A percentile compares a stretch with the other conserved stretches of the same genome.
Evolutionary conservation across 495 filamentous ascomycete genomes (phyloP).

Genomic region (Eremomyces bilateralis): DNA sequence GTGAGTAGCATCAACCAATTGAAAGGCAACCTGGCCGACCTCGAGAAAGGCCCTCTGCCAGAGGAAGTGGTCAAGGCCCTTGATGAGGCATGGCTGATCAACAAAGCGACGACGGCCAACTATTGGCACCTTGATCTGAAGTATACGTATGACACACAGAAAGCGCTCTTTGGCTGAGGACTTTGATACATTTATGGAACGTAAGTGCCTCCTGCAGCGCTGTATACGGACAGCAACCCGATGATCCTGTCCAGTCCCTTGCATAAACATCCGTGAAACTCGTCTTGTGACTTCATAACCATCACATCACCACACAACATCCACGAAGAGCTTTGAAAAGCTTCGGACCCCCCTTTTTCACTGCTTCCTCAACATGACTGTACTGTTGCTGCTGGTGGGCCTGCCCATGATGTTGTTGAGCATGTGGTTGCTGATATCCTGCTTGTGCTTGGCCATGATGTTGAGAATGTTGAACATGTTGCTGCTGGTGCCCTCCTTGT

Average conservation of each 20-base stretch:
- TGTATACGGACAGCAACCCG: too few species aligned
- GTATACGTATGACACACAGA: constrained; percentile 49
- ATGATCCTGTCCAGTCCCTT: too few species aligned
- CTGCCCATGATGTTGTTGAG: constrained; percentile 6
- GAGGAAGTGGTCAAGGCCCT: constrained; percentile 58
- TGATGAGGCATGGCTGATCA: constrained; percentile 45
- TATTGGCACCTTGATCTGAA: constrained; percentile 52
- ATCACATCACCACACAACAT: constrained; percentile 65
- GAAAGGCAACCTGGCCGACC: constrained; percentile 44
- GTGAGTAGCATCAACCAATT: constrained; percentile 58
- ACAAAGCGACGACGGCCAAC: constrained; percentile 39
- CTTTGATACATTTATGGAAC: too few species aligned
- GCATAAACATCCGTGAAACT: too few species aligned
- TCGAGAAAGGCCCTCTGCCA: constrained; percentile 73
- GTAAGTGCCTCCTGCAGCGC: too few species aligned
- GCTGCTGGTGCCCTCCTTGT: constrained; percentile 19
- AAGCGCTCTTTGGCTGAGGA: constrained; percentile 34
- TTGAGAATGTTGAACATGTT: constrained; percentile 17
- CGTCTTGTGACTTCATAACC: too few species aligned
- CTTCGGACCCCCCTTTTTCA: constrained; percentile 36
- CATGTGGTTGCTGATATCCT: constrained; percentile 14
- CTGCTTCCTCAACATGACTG: constrained; percentile 40
- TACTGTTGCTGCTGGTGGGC: constrained; percentile 22
- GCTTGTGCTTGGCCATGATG: constrained; percentile 19
- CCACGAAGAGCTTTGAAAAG: constrained; percentile 41